These are phyloP conservation scores for Boletus rubroflammeus DNA, from an alignment of 768 basidiomycete genomes.

Conservation along the genomic window DNA sequence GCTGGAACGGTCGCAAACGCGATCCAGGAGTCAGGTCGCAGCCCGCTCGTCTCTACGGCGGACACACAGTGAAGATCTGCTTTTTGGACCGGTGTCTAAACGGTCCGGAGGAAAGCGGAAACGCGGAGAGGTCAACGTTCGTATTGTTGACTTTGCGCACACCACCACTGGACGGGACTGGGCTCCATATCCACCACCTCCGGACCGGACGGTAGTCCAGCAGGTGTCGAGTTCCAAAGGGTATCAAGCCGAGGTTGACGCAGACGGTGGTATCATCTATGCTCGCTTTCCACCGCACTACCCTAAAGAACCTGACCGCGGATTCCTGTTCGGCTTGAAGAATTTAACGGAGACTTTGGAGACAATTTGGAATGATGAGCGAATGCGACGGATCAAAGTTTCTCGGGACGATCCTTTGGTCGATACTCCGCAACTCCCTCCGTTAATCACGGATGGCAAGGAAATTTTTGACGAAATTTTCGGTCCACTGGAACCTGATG, in stretches of 20 bases:
- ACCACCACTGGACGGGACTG: conserved; percentile 96
- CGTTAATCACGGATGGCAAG: conserved; percentile 67
- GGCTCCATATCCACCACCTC: conserved; percentile 55
- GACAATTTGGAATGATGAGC: conserved; percentile 85
- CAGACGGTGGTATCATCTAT: conserved; percentile 76
- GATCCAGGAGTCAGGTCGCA: conserved; percentile 41
- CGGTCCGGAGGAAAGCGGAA: conserved; percentile 64
- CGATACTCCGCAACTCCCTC: conserved; percentile 51
- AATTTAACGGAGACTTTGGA: conserved; percentile 74
- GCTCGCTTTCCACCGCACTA: conserved; percentile 95
- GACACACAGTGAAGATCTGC: conserved; percentile 76
- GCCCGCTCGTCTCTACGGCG: conserved; percentile 54
- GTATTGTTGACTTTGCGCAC: conserved; percentile 97
- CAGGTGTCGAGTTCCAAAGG: conserved; percentile 63
- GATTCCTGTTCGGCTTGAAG: conserved; percentile 89
- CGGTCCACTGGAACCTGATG: conserved; percentile 41
- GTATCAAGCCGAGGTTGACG: conserved; percentile 80
- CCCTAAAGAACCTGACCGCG: conserved; percentile 84
- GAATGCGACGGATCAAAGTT: conserved; percentile 61
- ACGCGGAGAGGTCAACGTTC: conserved; percentile 90
- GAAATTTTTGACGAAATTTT: conserved; percentile 81
- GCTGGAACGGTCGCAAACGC: conserved; percentile 52
- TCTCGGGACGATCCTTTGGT: conserved; percentile 53
- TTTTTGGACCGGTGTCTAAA: conserved; percentile 62
- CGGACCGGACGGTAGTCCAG: conserved; percentile 36